Percentiles rank a stretch among this genome's conserved stretches.
phyloP scores from a whole-genome alignment of 257 asterid genomes.

The Solanum dulcamara region DNA sequence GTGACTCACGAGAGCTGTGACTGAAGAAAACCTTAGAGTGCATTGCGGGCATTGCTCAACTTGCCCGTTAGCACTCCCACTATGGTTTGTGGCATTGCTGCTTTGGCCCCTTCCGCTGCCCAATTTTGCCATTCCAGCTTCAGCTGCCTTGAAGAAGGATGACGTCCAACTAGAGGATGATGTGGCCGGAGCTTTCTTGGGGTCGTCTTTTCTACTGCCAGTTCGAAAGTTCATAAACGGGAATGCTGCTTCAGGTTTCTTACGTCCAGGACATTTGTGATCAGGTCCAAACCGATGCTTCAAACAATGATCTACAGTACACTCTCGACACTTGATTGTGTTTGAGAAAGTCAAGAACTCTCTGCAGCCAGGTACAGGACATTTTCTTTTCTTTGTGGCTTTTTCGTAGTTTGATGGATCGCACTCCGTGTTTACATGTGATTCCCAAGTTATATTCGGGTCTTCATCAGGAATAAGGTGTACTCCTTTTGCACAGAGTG shows the following conservation, averaged over 20 bases:
- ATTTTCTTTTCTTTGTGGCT: slow-evolving; percentile 73
- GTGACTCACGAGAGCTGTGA: slow-evolving; percentile 65
- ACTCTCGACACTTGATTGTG: slow-evolving; percentile 74
- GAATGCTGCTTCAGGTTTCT: slow-evolving; percentile 42
- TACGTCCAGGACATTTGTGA: slow-evolving; percentile 85
- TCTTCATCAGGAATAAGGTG: slow-evolving; percentile 70
- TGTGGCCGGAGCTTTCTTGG: slow-evolving; percentile 24
- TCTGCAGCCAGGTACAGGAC: slow-evolving; percentile 77
- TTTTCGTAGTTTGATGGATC: slow-evolving; percentile 85
- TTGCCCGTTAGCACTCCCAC: background rate
- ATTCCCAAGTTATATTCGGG: slow-evolving; percentile 95
- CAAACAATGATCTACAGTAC: slow-evolving; percentile 67
- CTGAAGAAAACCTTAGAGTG: slow-evolving; percentile 44
- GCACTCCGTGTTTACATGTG: slow-evolving; percentile 83
- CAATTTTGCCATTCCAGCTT: slow-evolving; percentile 67
- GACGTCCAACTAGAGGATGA: slow-evolving; percentile 67
- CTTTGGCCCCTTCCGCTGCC: slow-evolving; percentile 26
- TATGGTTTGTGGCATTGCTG: background rate
- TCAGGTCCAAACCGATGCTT: slow-evolving; percentile 92
- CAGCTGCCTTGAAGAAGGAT: slow-evolving; percentile 45
- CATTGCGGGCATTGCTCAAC: slow-evolving; percentile 80
- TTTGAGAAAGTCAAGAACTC: slow-evolving; percentile 80
- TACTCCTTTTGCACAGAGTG: slow-evolving; percentile 91
- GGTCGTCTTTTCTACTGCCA: slow-evolving; percentile 31
- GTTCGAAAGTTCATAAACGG: slow-evolving; percentile 36